phyloP scores from a whole-genome alignment of 2,329 filamentous ascomycete species.

The Juglanconis oblonga region DNA sequence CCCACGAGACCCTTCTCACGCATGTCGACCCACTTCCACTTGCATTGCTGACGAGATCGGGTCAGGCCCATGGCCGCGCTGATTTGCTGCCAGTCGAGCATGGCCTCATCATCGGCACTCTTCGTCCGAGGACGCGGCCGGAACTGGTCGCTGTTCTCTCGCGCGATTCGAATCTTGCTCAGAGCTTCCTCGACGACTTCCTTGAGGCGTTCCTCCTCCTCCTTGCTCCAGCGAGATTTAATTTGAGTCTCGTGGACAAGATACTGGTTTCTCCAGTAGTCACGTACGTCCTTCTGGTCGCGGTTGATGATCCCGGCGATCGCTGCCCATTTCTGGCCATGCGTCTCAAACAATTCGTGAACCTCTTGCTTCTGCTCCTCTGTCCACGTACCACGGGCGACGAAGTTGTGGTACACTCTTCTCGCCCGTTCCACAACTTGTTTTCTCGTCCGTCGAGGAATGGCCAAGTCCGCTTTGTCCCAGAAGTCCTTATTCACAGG shows the following conservation, averaged over 20 bases:
- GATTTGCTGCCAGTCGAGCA: slow-evolving; percentile 65
- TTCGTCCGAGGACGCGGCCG: slow-evolving; percentile 21
- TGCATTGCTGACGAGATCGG: slow-evolving; percentile 65
- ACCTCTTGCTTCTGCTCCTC: slow-evolving; percentile 56
- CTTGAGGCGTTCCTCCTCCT: slow-evolving; percentile 56
- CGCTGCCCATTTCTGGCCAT: slow-evolving; percentile 57
- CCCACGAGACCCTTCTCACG: slow-evolving; percentile 26
- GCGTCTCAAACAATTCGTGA: slow-evolving; percentile 39
- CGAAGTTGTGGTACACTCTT: slow-evolving; percentile 64
- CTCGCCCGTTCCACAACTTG: slow-evolving; percentile 57
- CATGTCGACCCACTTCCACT: slow-evolving; percentile 62
- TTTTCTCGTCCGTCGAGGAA: slow-evolving; percentile 48
- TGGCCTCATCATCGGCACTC: slow-evolving; percentile 42
- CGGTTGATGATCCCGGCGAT: slow-evolving; percentile 64
- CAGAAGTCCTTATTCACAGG: slow-evolving; percentile 44
- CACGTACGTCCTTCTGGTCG: slow-evolving; percentile 62
- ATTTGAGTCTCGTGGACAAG: slow-evolving; percentile 52
- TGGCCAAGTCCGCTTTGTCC: slow-evolving; percentile 43
- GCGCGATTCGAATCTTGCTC: slow-evolving; percentile 40
- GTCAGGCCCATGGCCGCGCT: slow-evolving; percentile 59
- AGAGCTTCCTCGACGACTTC: slow-evolving; percentile 53
- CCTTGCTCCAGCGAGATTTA: slow-evolving; percentile 55
- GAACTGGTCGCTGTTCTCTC: slow-evolving; percentile 27
- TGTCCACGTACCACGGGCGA: slow-evolving; percentile 58
- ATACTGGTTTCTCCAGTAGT: slow-evolving; percentile 68